phyloP scores from a whole-genome alignment of 306 rosid species.

The Fagus crenata region DNA sequence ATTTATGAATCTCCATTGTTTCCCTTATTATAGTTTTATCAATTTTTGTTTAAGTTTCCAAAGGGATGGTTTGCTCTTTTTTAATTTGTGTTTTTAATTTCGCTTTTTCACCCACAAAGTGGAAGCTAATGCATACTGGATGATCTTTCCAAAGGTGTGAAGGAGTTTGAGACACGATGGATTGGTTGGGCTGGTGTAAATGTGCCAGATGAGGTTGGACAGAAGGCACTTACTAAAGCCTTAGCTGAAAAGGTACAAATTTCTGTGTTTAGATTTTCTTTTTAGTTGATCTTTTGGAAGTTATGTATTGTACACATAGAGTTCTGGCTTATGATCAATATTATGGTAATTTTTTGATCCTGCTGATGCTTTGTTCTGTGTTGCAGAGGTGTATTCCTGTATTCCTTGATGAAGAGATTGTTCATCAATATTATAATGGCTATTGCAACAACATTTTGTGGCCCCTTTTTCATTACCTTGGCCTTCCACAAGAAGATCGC shows the following conservation, averaged over 20 bases:
- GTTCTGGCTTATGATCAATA: background rate
- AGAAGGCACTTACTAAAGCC: constrained; percentile 79
- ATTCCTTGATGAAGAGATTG: constrained; percentile 90
- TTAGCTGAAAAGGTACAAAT: constrained; percentile 73
- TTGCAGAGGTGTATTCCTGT: constrained; percentile 86
- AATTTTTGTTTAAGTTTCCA: too few species aligned
- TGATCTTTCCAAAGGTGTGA: constrained; percentile 61
- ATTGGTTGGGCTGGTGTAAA: constrained; percentile 98
- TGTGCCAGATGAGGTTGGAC: constrained; percentile 83
- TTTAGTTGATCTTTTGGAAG: background rate
- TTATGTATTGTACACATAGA: background rate
- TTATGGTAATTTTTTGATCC: background rate
- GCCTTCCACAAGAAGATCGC: constrained; percentile 96
- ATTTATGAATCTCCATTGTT: background rate
- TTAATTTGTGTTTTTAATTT: background rate
- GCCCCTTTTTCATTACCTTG: constrained; percentile 95
- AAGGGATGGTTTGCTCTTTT: too few species aligned
- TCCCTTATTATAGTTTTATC: background rate
- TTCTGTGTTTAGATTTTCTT: background rate
- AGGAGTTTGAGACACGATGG: constrained; percentile 87
- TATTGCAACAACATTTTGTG: constrained; percentile 90
- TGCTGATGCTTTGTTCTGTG: constrained; percentile 26
- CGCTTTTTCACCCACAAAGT: constrained; percentile 16
- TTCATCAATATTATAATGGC: constrained; percentile 90
- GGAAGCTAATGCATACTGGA: constrained; percentile 23